Conservation (phyloP, 2,329 filamentous ascomycete species). For the Pseudogymnoascus sp. region DNA sequence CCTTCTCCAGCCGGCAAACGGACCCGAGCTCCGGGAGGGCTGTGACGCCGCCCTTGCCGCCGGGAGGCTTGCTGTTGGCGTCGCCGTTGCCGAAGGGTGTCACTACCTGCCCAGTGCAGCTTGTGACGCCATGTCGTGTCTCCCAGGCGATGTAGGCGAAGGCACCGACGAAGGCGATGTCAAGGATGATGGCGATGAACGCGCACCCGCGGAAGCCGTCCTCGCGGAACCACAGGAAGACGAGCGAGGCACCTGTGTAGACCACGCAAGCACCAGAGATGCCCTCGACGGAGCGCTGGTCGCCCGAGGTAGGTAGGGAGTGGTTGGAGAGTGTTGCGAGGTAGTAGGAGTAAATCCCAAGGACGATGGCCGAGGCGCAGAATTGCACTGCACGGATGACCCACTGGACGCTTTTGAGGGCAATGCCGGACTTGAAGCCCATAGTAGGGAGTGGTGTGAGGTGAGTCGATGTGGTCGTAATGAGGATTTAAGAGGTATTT, state of each 20-base stretch:
- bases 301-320: conserved; percentile 54
- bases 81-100: conserved; percentile 65
- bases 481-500: neutral
- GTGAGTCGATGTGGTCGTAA: neutral
- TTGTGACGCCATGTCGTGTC: conserved; percentile 61
- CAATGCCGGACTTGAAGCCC: conserved; percentile 50
- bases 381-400: conserved; percentile 70
- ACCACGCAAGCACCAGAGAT: conserved; percentile 68
- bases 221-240: conserved; percentile 75
- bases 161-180: conserved; percentile 66
- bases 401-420: conserved; percentile 64
- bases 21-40: conserved; percentile 40
- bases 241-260: conserved; percentile 65
- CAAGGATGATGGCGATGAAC: conserved; percentile 65
- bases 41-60: conserved; percentile 31
- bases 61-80: conserved; percentile 31
- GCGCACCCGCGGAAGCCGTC: conserved; percentile 68
- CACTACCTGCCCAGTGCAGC: conserved; percentile 57
- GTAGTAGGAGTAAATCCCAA: conserved; percentile 81
- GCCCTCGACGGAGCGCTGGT: conserved; percentile 68
- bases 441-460: conserved; percentile 33
- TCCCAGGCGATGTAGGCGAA: conserved; percentile 79
- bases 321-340: conserved; percentile 65
- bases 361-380: conserved; percentile 62
- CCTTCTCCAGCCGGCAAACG: conserved; percentile 71